Evolutionary conservation across 2,329 filamentous ascomycete species (phyloP), one percentile per base, ranked within the genome.

Genomic region (Chalara sp.): DNA sequence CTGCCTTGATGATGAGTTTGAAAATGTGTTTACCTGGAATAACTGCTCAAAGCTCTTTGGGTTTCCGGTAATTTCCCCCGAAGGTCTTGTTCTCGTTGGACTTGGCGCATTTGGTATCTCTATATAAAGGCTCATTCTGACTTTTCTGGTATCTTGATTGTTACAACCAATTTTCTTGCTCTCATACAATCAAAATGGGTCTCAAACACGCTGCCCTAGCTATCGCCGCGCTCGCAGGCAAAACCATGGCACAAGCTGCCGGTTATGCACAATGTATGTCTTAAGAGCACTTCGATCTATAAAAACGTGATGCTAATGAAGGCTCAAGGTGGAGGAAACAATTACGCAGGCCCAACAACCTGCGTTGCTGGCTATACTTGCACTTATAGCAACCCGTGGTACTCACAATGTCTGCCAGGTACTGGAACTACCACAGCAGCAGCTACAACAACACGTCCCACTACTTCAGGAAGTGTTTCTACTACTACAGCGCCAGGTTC

Each of bases 401-500:
- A 63, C 44, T 63, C 61, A 2, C 63, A 65, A 53, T 65, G 63
- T 51, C 42, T 65, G 29, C 63, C 62, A 30, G 49, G 35, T 40
- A 31, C 44, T 30, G 43, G 21, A 10, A 44, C 50, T 5, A 44
- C 52, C 28, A 56, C 47, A 35, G 39, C 58, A 33, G n/a, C 51
- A n/a, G 51, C 47, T 13, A 35, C 46, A 10, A 35, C 54, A 30
- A 46, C 57, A 31, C 42, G 50, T 13, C 48, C 55, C 8, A 50
- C 53, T 4, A 52, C 54, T 2, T 46, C 51, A 13, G 45, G 47
- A 7, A 32, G 56, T 35, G 48, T 50, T 32, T 53, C 54, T 11
- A 55, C 49, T n/a, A 60, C 57, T 5, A 56, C 57, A 30, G 52
- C 50, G 7, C 67, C 67, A 40, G 73, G 70, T 58, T 65, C 73